Conservation (phyloP, 345 rosid genomes). For the Brassica nigra region DNA sequence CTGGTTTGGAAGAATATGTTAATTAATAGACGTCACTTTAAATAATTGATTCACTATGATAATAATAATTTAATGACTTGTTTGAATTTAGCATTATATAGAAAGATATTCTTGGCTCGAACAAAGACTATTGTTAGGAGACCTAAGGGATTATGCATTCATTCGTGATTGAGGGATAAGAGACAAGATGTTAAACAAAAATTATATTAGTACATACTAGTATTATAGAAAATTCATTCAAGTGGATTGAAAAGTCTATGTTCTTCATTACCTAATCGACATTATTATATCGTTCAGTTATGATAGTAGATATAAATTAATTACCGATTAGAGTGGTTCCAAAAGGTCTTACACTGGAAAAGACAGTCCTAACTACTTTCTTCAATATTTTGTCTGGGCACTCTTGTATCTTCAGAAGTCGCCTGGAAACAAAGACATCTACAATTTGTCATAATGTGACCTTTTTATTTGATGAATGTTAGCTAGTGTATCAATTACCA, state of each 20-base stretch:
- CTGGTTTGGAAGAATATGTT: slow-evolving; percentile 6
- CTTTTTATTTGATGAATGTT: background rate
- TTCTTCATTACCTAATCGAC: slow-evolving; percentile 17
- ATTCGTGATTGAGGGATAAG: slow-evolving; percentile 22
- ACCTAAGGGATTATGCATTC: slow-evolving; percentile 3
- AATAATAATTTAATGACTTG: slow-evolving; percentile 17
- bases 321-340: slow-evolving; percentile 18
- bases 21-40: slow-evolving; percentile 10
- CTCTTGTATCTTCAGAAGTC: slow-evolving; percentile 31
- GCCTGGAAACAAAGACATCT: slow-evolving; percentile 35
- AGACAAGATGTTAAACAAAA: slow-evolving; percentile 17
- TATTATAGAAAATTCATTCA: background rate
- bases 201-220: background rate
- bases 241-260: slow-evolving; percentile 29
- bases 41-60: slow-evolving; percentile 21
- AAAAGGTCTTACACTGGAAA: slow-evolving; percentile 25
- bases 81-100: slow-evolving; percentile 14
- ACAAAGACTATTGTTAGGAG: slow-evolving; percentile 23
- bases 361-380: slow-evolving; percentile 34
- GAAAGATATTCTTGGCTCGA: slow-evolving; percentile 14
- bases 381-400: slow-evolving; percentile 18
- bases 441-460: background rate
- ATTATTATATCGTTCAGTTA: slow-evolving; percentile 2
- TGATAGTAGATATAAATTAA: slow-evolving; percentile 12
- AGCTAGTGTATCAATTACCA: slow-evolving; percentile 16